Evolutionary conservation across 192 early-diverging fungal species (phyloP).

Genomic region (Coemansia sp.): DNA sequence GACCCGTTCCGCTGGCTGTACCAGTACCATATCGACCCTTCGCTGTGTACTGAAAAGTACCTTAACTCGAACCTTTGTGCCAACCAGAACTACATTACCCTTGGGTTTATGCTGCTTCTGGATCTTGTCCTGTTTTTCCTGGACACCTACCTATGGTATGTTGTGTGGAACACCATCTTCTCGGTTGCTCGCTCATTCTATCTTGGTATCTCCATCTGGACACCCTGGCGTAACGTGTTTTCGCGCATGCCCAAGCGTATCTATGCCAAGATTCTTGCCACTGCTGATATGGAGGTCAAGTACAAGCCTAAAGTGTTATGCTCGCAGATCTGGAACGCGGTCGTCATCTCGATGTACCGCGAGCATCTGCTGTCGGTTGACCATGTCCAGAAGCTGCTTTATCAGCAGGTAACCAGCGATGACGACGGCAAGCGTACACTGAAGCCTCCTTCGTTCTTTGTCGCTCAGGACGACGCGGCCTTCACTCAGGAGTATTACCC

Average conservation of each 20-base stretch:
- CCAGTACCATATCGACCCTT: conserved; percentile 55
- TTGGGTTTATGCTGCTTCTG: conserved; percentile 73
- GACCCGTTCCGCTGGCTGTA: conserved; percentile 66
- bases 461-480: conserved; percentile 71
- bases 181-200: conserved; percentile 75
- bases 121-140: conserved; percentile 77
- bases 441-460: conserved; percentile 75
- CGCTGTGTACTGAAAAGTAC: conserved; percentile 63
- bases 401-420: conserved; percentile 69
- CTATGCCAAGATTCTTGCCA: conserved; percentile 72
- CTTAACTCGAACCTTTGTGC: conserved; percentile 60
- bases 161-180: conserved; percentile 81
- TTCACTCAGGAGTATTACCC: conserved; percentile 73
- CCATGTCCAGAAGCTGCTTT: conserved; percentile 71
- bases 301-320: conserved; percentile 77
- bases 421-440: conserved; percentile 66
- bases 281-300: conserved; percentile 71
- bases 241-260: conserved; percentile 77
- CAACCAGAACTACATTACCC: conserved; percentile 67
- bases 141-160: conserved; percentile 87
- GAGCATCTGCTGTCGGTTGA: conserved; percentile 76
- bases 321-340: conserved; percentile 83
- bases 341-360: conserved; percentile 80
- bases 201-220: conserved; percentile 79
- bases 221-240: conserved; percentile 80